Conservation (phyloP, 2,329 filamentous ascomycete genomes). For the Cadophora gregata region DNA sequence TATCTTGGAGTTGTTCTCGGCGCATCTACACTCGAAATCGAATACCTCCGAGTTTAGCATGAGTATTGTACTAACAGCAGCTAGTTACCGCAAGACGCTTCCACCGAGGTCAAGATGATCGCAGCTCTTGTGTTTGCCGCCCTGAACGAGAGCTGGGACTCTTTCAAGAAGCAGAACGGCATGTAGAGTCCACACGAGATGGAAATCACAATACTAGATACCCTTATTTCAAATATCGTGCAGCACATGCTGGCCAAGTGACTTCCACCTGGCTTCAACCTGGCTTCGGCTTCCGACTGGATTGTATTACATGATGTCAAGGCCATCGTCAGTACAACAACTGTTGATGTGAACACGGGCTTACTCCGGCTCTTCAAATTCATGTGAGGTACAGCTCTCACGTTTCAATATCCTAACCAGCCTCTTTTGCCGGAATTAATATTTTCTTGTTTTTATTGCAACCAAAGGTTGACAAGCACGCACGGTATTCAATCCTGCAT, state of each 20-base stretch:
- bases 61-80: constrained; percentile 9
- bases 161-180: constrained; percentile 73
- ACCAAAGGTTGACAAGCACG: no score
- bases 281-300: not conserved
- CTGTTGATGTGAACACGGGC: no score
- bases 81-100: constrained; percentile 68
- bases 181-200: constrained; percentile 50
- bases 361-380: no score
- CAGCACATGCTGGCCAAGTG: not conserved
- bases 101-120: constrained; percentile 69
- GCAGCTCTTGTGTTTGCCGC: constrained; percentile 70
- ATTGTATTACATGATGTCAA: no score
- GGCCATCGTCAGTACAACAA: no score
- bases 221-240: not conserved
- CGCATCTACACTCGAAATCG: not conserved
- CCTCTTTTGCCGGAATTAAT: no score
- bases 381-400: no score
- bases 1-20: constrained; percentile 14
- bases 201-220: not conserved
- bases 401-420: no score
- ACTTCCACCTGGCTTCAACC: not conserved
- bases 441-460: no score
- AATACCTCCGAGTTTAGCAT: not conserved
- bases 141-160: constrained; percentile 75
- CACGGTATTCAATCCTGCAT: no score